These are phyloP conservation scores for Picochlorum costavermella DNA, from an alignment of 139 green algal species.

Conservation along the genomic window DNA sequence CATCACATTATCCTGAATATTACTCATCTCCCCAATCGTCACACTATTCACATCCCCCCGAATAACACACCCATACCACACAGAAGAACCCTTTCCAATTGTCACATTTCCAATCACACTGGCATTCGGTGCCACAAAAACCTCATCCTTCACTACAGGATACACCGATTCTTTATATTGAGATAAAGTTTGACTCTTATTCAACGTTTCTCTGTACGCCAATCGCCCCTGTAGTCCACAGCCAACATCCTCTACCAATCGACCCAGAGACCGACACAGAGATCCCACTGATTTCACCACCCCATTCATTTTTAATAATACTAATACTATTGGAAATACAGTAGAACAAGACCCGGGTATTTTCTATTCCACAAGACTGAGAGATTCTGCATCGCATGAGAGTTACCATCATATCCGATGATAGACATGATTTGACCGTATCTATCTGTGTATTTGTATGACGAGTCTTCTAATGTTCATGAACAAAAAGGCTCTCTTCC, in stretches of 20 bases:
- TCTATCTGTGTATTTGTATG: too few relatives aligned
- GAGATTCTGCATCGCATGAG: too few relatives aligned
- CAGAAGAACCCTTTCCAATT: conserved; percentile 59
- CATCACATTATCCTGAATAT: conserved; percentile 82
- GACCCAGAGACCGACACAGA: conserved; percentile 21
- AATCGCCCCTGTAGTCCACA: conserved; percentile 35
- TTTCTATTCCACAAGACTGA: too few relatives aligned
- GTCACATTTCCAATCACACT: conserved; percentile 86
- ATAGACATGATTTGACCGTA: too few relatives aligned
- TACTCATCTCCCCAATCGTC: conserved; percentile 68
- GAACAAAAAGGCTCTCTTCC: too few relatives aligned
- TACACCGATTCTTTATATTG: conserved; percentile 24
- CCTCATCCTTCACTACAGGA: conserved; percentile 45
- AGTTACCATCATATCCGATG: too few relatives aligned
- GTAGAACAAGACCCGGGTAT: too few relatives aligned
- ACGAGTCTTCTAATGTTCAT: too few relatives aligned
- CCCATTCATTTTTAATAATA: background rate
- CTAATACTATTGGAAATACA: background rate
- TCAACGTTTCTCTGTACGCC: conserved; percentile 37
- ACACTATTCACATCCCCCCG: conserved; percentile 89
- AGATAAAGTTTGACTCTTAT: conserved; percentile 37
- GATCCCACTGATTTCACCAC: conserved; percentile 10
- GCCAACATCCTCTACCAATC: conserved; percentile 40
- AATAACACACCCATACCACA: conserved; percentile 89
- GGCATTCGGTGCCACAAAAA: conserved; percentile 83